Percentiles rank a stretch among this genome's conserved stretches.
Evolutionary conservation across 768 basidiomycete genomes (phyloP).

Genomic region (Aureoboletus auriporus): DNA sequence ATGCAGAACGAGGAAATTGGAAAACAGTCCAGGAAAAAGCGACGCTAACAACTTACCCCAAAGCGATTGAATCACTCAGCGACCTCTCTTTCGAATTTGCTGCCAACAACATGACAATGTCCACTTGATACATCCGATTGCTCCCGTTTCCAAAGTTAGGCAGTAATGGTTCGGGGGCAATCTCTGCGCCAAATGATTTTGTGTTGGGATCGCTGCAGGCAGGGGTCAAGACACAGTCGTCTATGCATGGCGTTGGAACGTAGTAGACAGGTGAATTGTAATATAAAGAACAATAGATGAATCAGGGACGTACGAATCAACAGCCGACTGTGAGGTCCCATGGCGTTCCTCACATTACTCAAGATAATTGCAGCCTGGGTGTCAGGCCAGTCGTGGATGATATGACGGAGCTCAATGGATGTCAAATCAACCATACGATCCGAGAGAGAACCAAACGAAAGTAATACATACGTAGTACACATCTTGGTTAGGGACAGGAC

Average conservation of each 20-base stretch:
- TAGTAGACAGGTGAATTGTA: no score
- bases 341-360: slow-evolving; percentile 20
- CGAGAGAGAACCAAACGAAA: background rate
- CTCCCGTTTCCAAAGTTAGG: slow-evolving; percentile 32
- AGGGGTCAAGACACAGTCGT: slow-evolving; percentile 22
- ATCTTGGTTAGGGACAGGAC: slow-evolving; percentile 23
- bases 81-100: slow-evolving; percentile 33
- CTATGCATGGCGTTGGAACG: slow-evolving; percentile 2
- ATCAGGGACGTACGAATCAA: slow-evolving; percentile 28
- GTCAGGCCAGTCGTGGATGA: slow-evolving; percentile 30
- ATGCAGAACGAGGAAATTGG: no score
- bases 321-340: slow-evolving; percentile 21
- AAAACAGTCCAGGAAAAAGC: no score
- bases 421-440: background rate
- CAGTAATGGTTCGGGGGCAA: slow-evolving; percentile 31
- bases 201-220: slow-evolving; percentile 1
- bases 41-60: background rate
- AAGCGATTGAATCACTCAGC: slow-evolving; percentile 28
- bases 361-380: slow-evolving; percentile 16
- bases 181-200: no score
- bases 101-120: slow-evolving; percentile 27
- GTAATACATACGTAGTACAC: slow-evolving; percentile 30
- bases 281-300: background rate
- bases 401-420: slow-evolving; percentile 12
- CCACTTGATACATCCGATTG: slow-evolving; percentile 27